Evolutionary conservation across 345 rosid species (phyloP).

Genomic region (Cochlearia excelsa): DNA sequence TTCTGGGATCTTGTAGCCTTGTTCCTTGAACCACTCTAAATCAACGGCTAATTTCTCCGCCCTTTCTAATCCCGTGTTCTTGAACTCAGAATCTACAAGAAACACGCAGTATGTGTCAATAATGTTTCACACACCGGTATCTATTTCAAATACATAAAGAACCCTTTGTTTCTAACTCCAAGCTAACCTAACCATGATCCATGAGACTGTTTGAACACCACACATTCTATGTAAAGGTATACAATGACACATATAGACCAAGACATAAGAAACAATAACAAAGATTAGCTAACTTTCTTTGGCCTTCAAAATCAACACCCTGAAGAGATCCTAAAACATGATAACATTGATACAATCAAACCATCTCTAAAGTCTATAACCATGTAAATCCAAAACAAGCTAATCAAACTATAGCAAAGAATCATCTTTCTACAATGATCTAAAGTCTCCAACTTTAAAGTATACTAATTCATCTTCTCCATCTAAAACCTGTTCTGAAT

Average conservation of each 20-base stretch:
- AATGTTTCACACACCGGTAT: not conserved
- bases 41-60: slow-evolving; percentile 62
- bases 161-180: not conserved
- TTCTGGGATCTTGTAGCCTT: slow-evolving; percentile 77
- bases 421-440: not conserved
- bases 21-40: slow-evolving; percentile 86
- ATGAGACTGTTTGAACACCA: not conserved
- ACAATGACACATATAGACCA: not conserved
- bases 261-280: not conserved
- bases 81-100: slow-evolving; percentile 72
- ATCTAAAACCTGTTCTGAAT: not conserved
- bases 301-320: not conserved
- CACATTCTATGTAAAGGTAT: not conserved
- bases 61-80: slow-evolving; percentile 81
- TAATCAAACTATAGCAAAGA: not conserved
- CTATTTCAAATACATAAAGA: not conserved
- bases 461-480: not conserved
- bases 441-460: not conserved
- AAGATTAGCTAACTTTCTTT: not conserved
- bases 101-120: not conserved
- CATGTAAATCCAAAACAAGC: not conserved
- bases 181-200: slow-evolving; percentile 2
- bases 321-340: not conserved
- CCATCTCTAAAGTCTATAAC: not conserved
- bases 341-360: not conserved